Conservation (phyloP, 1,284 basidiomycete species). For the Irpex lacteus region DNA sequence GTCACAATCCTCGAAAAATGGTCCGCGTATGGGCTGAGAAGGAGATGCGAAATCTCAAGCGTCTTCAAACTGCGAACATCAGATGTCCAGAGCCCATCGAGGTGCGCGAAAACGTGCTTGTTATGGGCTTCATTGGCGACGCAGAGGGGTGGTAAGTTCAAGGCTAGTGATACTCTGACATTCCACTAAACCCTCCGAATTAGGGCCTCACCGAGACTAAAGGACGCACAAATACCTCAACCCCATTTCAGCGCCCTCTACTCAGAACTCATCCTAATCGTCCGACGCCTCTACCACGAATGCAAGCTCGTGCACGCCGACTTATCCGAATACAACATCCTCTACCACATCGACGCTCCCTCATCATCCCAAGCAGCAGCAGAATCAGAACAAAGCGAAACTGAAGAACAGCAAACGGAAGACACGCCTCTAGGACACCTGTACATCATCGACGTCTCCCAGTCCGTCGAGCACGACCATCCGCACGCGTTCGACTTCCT, state of each 20-base stretch:
- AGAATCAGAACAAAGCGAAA: background rate
- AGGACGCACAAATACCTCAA: conserved; percentile 75
- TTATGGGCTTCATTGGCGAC: conserved; percentile 92
- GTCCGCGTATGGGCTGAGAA: conserved; percentile 99
- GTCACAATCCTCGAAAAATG: conserved; percentile 97
- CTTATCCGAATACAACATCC: conserved; percentile 97
- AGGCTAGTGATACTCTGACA: conserved; percentile 2
- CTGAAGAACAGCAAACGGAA: conserved; percentile 1
- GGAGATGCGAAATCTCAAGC: conserved; percentile 93
- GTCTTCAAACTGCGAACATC: conserved; percentile 81
- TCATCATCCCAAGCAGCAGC: background rate
- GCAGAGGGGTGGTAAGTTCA: conserved; percentile 72
- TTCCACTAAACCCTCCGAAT: background rate
- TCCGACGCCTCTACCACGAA: conserved; percentile 84
- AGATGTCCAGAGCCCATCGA: conserved; percentile 88
- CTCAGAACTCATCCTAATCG: conserved; percentile 74
- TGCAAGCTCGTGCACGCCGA: conserved; percentile 98
- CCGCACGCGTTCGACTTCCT: conserved; percentile 96
- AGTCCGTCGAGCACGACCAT: conserved; percentile 98
- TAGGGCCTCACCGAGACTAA: conserved; percentile 88
- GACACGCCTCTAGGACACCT: conserved; percentile 49
- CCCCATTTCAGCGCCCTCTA: conserved; percentile 67
- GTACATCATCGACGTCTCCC: conserved; percentile 97
- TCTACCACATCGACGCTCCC: conserved; percentile 64
- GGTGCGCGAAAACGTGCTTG: conserved; percentile 94